Evolutionary conservation across 176 grass and related monocot genomes (phyloP).

Genomic region (Saccharum spontaneum): DNA sequence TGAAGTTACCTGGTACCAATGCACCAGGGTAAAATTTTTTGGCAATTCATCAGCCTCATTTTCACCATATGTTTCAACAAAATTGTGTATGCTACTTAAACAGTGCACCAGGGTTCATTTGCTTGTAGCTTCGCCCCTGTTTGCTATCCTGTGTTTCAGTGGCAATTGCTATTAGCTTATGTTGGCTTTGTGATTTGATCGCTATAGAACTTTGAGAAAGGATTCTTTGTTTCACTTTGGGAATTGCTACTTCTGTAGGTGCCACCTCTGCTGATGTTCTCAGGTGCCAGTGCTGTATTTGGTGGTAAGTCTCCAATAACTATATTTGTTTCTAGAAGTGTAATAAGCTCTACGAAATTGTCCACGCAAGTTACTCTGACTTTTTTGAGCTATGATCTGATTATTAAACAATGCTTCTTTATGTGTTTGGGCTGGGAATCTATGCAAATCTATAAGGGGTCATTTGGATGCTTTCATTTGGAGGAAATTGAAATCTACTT

Average conservation of each 20-base stretch:
- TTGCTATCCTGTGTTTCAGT: not conserved
- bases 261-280: constrained; percentile 75
- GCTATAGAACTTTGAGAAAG: not conserved
- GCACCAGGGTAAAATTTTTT: not conserved
- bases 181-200: not conserved
- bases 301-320: constrained; percentile 54
- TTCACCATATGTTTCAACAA: not conserved
- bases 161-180: not conserved
- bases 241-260: constrained; percentile 48
- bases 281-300: constrained; percentile 84
- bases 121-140: not conserved
- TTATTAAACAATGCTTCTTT: not conserved
- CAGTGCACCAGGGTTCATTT: not conserved
- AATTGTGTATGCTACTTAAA: not conserved
- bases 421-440: not conserved
- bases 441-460: not conserved
- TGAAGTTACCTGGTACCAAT: not conserved
- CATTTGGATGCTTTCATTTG: no score
- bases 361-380: not conserved
- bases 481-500: no score
- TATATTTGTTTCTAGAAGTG: not conserved
- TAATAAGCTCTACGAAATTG: not conserved
- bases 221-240: not conserved
- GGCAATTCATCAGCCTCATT: not conserved
- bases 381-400: not conserved